These are phyloP conservation scores for Claviceps quebecensis DNA, from an alignment of 2,329 filamentous ascomycete species.

Conservation along the genomic window DNA sequence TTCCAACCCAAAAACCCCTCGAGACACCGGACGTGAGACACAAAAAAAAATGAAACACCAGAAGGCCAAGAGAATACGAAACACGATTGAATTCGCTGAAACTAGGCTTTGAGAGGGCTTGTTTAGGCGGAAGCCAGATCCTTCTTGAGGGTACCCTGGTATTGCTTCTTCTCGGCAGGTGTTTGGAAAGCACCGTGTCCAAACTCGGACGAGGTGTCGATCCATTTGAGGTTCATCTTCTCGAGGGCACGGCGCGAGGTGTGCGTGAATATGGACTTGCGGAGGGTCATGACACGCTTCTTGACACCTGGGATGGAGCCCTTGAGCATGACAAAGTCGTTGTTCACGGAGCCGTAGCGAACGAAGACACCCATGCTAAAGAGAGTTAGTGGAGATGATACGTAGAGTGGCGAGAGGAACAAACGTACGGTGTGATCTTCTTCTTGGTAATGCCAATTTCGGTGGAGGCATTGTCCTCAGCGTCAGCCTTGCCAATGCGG, in stretches of 20 bases:
- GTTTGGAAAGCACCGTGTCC: constrained; percentile 99
- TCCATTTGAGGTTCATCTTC: constrained; percentile 99
- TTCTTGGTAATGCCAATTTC: constrained; percentile 98
- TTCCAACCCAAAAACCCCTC: constrained; percentile 16
- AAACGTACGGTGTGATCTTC: constrained; percentile 89
- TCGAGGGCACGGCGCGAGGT: constrained; percentile 90
- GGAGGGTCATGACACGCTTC: constrained; percentile 98
- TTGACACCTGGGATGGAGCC: constrained; percentile 94
- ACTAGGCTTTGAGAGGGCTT: constrained; percentile 12
- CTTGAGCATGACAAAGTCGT: constrained; percentile 98
- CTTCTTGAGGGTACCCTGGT: constrained; percentile 99
- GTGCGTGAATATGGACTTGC: constrained; percentile 97
- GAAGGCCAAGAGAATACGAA: neutral
- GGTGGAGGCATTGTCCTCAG: constrained; percentile 86
- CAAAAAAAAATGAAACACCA: constrained; percentile 19
- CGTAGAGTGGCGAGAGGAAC: neutral
- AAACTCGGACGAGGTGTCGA: constrained; percentile 99
- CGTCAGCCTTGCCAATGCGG: constrained; percentile 86
- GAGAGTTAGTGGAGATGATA: constrained; percentile 14
- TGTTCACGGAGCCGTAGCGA: constrained; percentile 98
- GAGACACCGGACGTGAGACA: constrained; percentile 43
- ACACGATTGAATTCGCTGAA: constrained; percentile 23
- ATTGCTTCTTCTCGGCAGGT: constrained; percentile 91
- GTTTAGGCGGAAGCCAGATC: constrained; percentile 45
- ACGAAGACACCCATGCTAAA: constrained; percentile 94